phyloP scores from a whole-genome alignment of 208 protist genomes.

The Acanthamoeba sp. region DNA sequence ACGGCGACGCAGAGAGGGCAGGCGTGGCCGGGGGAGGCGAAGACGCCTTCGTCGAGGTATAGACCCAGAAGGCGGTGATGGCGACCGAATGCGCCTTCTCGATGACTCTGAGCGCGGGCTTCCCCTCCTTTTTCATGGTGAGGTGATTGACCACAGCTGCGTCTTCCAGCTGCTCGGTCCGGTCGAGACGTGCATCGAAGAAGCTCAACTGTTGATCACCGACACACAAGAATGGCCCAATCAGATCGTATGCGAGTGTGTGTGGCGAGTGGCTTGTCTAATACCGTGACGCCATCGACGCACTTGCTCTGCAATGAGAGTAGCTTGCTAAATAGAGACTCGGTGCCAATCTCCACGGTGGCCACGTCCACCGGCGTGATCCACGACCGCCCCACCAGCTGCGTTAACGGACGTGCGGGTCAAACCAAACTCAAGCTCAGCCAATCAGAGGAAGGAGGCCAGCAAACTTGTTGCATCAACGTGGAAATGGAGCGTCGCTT shows the following conservation, averaged over 20 bases:
- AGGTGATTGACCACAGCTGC: neutral
- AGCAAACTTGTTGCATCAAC: neutral
- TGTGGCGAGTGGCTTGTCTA: too few species aligned
- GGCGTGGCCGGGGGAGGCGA: neutral
- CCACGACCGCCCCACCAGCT: neutral
- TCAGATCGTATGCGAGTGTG: too few species aligned
- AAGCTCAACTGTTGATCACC: neutral
- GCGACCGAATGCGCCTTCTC: neutral
- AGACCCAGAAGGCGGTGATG: neutral
- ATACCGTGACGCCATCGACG: neutral
- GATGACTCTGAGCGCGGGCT: neutral
- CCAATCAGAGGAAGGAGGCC: too few species aligned
- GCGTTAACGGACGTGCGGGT: neutral
- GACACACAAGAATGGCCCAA: too few species aligned
- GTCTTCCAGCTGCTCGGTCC: neutral
- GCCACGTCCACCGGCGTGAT: neutral
- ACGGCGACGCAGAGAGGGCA: neutral
- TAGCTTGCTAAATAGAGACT: neutral
- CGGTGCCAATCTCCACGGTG: neutral
- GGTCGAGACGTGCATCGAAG: neutral
- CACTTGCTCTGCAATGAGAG: neutral
- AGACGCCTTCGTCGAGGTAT: neutral
- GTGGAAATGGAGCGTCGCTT: neutral
- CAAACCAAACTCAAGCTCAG: neutral
- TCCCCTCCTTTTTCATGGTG: neutral